Evolutionary conservation across 768 basidiomycete genomes (phyloP).

Genomic region (Lactifluus pinguis): DNA sequence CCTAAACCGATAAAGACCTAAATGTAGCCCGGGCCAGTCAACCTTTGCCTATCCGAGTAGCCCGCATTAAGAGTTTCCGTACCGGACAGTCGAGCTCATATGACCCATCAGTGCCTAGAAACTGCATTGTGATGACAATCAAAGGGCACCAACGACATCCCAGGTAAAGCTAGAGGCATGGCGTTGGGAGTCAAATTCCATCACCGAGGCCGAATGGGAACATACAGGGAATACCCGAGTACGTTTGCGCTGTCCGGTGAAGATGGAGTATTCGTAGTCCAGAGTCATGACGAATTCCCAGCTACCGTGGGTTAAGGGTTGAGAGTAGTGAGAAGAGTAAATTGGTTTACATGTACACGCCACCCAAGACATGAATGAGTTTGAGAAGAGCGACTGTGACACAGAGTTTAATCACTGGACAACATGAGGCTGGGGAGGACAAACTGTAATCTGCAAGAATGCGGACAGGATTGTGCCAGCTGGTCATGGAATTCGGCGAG

Average conservation of each 20-base stretch:
- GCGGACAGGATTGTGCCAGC: neutral
- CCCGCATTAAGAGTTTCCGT: neutral
- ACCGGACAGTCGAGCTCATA: neutral
- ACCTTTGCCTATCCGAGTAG: neutral
- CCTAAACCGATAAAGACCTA: neutral
- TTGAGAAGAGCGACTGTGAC: neutral
- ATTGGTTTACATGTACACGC: slow-evolving; percentile 6
- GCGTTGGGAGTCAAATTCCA: neutral
- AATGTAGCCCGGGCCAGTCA: neutral
- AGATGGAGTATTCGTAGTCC: slow-evolving; percentile 1
- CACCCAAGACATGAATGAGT: slow-evolving; percentile 2
- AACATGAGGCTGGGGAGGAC: neutral
- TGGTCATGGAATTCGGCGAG: neutral
- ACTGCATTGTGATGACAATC: neutral
- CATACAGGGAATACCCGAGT: slow-evolving; percentile 8
- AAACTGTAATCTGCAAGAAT: neutral
- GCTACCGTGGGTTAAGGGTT: neutral
- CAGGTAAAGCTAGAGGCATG: neutral
- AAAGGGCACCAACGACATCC: neutral
- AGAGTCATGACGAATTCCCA: slow-evolving; percentile 9
- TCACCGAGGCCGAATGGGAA: neutral
- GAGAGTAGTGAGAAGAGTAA: no score
- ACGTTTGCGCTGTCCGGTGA: neutral
- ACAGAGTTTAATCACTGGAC: neutral
- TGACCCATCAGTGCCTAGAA: neutral